phyloP scores from a whole-genome alignment of 75 land plant genomes.

The Selaginella tamariscina region DNA sequence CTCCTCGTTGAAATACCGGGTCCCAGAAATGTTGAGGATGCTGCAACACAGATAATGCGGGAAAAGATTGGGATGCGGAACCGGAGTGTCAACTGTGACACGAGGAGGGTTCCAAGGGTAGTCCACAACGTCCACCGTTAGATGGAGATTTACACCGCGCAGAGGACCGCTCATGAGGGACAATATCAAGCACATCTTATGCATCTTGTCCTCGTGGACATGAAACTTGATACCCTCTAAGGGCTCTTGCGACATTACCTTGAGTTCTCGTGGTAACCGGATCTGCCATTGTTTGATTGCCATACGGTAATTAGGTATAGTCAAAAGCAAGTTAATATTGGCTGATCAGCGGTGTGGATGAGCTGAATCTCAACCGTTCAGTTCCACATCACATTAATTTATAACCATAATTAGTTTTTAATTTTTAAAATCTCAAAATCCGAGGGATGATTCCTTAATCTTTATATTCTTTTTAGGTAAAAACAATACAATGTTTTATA shows the following conservation, averaged over 20 bases:
- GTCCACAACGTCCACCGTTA: slow-evolving; percentile 1
- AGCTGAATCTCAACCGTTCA: too few species aligned
- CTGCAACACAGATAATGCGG: slow-evolving; percentile 18
- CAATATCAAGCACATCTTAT: slow-evolving; percentile 15
- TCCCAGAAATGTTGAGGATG: not conserved
- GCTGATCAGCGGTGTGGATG: too few species aligned
- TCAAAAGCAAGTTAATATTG: too few species aligned
- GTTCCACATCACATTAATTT: too few species aligned
- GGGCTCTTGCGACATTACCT: slow-evolving; percentile 15
- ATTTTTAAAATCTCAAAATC: too few species aligned
- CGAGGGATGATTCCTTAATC: too few species aligned
- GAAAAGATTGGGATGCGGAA: slow-evolving; percentile 20
- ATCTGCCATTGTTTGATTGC: not conserved
- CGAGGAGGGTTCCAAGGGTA: slow-evolving; percentile 16
- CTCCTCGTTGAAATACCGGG: slow-evolving; percentile 14
- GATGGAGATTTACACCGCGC: slow-evolving; percentile 12
- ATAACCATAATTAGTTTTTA: too few species aligned
- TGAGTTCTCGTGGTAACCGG: slow-evolving; percentile 15
- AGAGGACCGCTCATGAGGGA: slow-evolving; percentile 14
- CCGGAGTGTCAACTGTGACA: slow-evolving; percentile 15
- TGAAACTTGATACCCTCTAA: slow-evolving; percentile 16
- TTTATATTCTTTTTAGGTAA: too few species aligned
- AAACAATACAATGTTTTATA: too few species aligned
- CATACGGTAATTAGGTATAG: too few species aligned
- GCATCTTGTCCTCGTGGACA: slow-evolving; percentile 3